Evolutionary conservation across 1,284 basidiomycete genomes (phyloP), one percentile per base, ranked within the genome.

Genomic region (Ganoderma lucidum): DNA sequence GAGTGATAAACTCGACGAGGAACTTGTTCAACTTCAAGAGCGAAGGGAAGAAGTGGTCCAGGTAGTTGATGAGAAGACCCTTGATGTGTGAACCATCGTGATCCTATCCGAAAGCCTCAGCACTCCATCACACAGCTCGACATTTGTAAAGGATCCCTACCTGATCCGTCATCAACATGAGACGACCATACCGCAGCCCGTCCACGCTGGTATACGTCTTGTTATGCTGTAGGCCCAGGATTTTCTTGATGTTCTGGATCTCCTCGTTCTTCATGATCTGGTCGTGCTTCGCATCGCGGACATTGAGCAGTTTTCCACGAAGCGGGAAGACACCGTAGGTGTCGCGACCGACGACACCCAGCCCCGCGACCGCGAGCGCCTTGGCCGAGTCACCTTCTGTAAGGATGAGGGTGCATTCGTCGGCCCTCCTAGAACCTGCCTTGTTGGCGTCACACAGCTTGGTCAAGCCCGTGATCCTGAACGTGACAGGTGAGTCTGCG

Each of bases 161-260:
- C 88, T 99, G 97, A 92, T 99, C 98, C 15, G 98, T 97, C 98
- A 99, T 99, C 78, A 99, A 96, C 98, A 99, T 99, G 70, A 99
- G 81, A 68, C 93, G 91, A 1, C 98, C 98, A 78, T 99, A 99
- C 32, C 98, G 91, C 78, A 99, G 82, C 74, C 88, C 93, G 62
- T 87, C 84, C 19, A 88, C 83, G 65, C 88, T 89, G 32, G 83
- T 84, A 81, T 99, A 99, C 72, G 93, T 92, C 81, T 96, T 96
- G 77, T 94, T 94, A 79, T 98, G 96, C 80, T 98, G 96, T 69
- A 99, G 83, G 28, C 98, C 98, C 84, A 99, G 88, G 75, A 99
- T 99, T 84, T 98, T 95, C 87, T 97, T 98, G 86, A 99, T 96
- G 75, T 95, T 93, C 81, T 96, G 93, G 64, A 99, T 95, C 83